phyloP scores from a whole-genome alignment of 805 yeast genomes.

The Lipomyces kockii region DNA sequence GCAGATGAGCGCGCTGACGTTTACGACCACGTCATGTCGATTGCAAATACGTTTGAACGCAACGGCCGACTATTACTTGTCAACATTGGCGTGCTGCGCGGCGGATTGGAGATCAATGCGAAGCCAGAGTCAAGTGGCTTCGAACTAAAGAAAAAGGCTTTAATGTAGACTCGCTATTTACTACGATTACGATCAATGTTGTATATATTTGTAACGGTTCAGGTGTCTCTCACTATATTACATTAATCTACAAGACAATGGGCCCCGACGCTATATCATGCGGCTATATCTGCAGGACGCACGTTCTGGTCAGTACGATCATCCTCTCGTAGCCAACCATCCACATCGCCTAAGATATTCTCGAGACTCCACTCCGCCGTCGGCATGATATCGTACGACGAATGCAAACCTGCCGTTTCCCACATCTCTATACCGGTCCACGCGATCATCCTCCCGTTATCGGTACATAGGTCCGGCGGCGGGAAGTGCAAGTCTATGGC shows the following conservation, averaged over 20 bases:
- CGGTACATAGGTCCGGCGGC: conserved; percentile 76
- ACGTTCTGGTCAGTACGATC: background rate
- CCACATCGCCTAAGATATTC: conserved; percentile 1
- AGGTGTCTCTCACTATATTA: too few species aligned
- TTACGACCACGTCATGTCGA: conserved; percentile 14
- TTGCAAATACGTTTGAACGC: conserved; percentile 28
- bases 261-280: too few species aligned
- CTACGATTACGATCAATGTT: too few species aligned
- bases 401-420: conserved; percentile 55
- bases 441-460: conserved; percentile 96
- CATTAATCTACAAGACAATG: too few species aligned
- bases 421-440: conserved; percentile 92
- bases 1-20: conserved; percentile 32
- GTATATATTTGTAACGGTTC: too few species aligned
- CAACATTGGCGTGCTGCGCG: conserved; percentile 25
- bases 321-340: conserved; percentile 16
- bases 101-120: conserved; percentile 25
- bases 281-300: background rate
- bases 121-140: conserved; percentile 1
- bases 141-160: conserved; percentile 6
- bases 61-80: conserved; percentile 25
- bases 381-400: conserved; percentile 64
- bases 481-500: conserved; percentile 55
- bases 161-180: background rate
- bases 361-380: conserved; percentile 67